Evolutionary conservation across 352 stramenopile species (phyloP), one percentile per base, ranked within the genome.

Genomic region (Elongisporangium undulatum): DNA sequence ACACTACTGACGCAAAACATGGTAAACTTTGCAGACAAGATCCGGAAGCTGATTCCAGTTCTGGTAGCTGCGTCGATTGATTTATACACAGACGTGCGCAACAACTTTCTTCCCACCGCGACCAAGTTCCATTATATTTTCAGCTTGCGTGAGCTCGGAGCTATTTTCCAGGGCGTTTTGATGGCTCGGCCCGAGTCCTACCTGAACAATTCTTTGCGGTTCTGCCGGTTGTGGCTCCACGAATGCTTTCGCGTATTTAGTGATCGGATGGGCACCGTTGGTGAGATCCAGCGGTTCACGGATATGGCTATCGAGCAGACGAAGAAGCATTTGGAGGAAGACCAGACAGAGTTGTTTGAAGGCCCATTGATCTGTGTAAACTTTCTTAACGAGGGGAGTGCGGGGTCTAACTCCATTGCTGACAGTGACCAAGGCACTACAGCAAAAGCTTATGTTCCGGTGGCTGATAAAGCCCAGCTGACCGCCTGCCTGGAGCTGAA

Each of bases 111-210:
- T 1, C 87, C 89, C 0, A 97, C 82, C 0, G 89, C 90, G n/a
- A 80, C 86, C 3, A 98, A 98, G 56, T 97, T 95, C 45, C 90
- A 97, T 63, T 97, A 98, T 56, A 77, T 96, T 2, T 98, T 98
- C 69, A 97, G 87, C 62, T 83, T 98, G 64, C 77, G 93, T 13
- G 91, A 98, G 51, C 58, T 98, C 9, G 82, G 77, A 5, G 81
- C 83, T 2, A 61, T 98, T 15, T 95, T 97, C 58, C 86, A 97
- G 64, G 90, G 92, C 0, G 59, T 98, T 1, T 86, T 88, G 13
- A 68, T 84, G 26, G 65, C 85, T 0, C 72, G 74, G 2, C 79
- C 88, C 4, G 84, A 93, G 64, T 58, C 68, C 2, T 95, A 88
- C 51, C 52, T 78, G 29, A 84, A 79, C 7, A 75, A 78, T 19